These are phyloP conservation scores for Melanomma pulvis-pyrius DNA, from an alignment of 495 filamentous ascomycete genomes.

Conservation along the genomic window DNA sequence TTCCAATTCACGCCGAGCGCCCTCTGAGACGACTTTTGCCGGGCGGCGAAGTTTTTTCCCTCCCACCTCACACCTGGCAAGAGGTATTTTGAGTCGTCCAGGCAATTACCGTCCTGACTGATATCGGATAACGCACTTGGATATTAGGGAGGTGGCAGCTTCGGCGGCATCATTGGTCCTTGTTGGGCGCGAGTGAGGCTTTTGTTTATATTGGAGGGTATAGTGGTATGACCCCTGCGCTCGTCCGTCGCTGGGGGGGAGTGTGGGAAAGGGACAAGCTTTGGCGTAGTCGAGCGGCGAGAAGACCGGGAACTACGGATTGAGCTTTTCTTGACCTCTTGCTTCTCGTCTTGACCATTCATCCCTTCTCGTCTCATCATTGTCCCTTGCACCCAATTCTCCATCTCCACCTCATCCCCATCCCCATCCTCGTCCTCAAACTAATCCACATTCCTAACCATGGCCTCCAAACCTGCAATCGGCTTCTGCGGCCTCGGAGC, in stretches of 20 bases:
- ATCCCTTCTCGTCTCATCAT: not conserved
- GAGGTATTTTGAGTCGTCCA: too few relatives aligned
- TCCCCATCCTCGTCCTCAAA: not conserved
- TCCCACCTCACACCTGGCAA: not conserved
- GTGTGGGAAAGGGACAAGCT: not conserved
- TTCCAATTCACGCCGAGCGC: not conserved
- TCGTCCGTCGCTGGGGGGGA: not conserved
- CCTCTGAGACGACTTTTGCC: slow-evolving; percentile 23
- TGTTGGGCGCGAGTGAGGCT: not conserved
- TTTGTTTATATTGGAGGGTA: not conserved
- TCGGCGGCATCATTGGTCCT: not conserved
- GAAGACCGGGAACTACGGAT: not conserved
- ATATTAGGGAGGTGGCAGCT: too few relatives aligned
- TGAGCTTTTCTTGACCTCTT: not conserved
- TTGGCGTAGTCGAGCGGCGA: not conserved
- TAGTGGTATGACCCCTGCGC: not conserved
- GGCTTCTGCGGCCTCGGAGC: slow-evolving; percentile 84
- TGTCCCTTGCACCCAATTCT: too few relatives aligned
- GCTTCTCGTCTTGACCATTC: not conserved
- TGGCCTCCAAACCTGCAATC: slow-evolving; percentile 50
- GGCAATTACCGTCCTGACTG: too few relatives aligned
- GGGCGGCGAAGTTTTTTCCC: not conserved
- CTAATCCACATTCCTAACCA: slow-evolving; percentile 4
- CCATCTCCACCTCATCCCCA: not conserved
- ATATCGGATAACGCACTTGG: not conserved